phyloP scores from a whole-genome alignment of 306 rosid genomes.

The Cucurbita maxima region DNA sequence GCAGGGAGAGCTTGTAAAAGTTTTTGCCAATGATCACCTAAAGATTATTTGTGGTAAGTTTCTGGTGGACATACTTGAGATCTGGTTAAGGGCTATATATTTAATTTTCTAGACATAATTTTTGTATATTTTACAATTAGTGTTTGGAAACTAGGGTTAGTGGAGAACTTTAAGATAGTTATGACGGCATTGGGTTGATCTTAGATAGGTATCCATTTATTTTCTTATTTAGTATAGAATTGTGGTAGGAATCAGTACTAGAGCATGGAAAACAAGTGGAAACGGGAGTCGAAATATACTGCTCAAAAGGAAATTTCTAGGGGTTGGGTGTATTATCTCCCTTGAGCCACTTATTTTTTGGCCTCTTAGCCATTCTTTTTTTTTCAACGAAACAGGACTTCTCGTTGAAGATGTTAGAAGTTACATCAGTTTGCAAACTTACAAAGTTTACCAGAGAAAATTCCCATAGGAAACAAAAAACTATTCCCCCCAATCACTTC shows the following conservation, averaged over 20 bases:
- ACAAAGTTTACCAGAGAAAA: not conserved
- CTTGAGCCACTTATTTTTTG: not conserved
- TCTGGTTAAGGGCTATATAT: not conserved
- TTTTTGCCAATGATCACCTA: conserved; percentile 60
- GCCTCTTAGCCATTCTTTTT: not conserved
- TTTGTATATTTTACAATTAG: not conserved
- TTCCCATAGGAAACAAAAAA: not conserved
- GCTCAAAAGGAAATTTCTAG: not conserved
- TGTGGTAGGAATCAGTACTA: not conserved
- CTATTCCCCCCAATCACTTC: not conserved
- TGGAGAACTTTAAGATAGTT: not conserved
- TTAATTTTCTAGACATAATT: not conserved
- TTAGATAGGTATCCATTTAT: not conserved
- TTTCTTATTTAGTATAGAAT: not conserved
- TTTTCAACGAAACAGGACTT: not conserved
- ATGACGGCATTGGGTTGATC: not conserved
- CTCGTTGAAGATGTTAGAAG: not conserved
- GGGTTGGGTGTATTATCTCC: not conserved
- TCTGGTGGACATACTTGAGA: not conserved
- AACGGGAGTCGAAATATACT: not conserved
- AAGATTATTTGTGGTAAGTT: conserved; percentile 77
- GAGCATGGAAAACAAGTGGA: not conserved
- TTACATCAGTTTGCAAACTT: not conserved
- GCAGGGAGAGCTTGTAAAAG: conserved; percentile 92
- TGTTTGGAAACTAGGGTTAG: not conserved